Conservation (phyloP, 805 yeast species). For the Candida odintsovae region DNA sequence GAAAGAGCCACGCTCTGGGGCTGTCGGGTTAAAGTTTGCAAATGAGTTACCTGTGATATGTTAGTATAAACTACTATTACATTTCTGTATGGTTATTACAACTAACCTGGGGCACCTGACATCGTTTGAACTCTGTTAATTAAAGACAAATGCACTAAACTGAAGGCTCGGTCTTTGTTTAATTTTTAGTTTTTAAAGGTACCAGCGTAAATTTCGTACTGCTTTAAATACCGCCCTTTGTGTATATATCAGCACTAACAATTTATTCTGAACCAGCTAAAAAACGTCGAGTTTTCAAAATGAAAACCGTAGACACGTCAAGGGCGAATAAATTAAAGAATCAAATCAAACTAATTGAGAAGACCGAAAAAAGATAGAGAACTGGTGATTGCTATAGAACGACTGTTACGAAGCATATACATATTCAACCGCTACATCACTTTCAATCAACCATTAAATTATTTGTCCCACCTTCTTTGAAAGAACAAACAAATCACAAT, state of each 20-base stretch:
- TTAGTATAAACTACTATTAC: background rate
- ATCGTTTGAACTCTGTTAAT: background rate
- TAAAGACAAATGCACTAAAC: no score
- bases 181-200: no score
- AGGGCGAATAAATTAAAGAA: background rate
- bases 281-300: background rate
- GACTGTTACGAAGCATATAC: background rate
- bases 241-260: background rate
- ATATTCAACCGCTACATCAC: no score
- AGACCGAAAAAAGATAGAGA: background rate
- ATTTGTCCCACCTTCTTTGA: background rate
- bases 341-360: background rate
- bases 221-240: background rate
- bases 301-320: background rate
- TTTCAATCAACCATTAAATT: no score
- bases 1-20: constrained; percentile 95
- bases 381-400: background rate
- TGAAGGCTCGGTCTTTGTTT: no score
- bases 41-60: constrained; percentile 36
- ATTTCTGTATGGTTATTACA: background rate
- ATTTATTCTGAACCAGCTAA: background rate
- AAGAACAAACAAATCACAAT: constrained; percentile 17
- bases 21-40: constrained; percentile 65
- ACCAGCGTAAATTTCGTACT: background rate
- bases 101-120: constrained; percentile 9